Base-by-base conservation (phyloP, 805 yeast species). In the Zygosaccharomyces gambellarensis region DNA sequence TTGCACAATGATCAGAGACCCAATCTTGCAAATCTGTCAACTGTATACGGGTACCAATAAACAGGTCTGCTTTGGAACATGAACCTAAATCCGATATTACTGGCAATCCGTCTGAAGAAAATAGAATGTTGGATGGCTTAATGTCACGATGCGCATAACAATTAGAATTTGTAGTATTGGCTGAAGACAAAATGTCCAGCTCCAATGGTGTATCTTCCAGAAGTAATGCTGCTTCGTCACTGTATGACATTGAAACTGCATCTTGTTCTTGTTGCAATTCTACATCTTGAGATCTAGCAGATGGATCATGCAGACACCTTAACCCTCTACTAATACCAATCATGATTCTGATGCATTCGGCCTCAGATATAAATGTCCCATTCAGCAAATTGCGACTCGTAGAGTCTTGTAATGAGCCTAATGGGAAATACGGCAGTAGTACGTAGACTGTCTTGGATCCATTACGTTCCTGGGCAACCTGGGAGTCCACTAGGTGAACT, bases 51-150 rank as follows among this genome's bases (percentile, higher is more conserved):
- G 81, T 74, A 19, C 72, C 72, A 2, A 85, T 74, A 2, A 68
- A 59, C 2, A 80, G 60, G 4, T 83, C 71, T 0, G 95, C 92
- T 50, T 72, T 76, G 4, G 82, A 68, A 60, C 92, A 83, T 6
- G 94, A 84, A 6, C 97, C 96, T 48, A 90, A 70, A 62, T 92
- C 97, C 57, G 87, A 83, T 39, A 92, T 71, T 6, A 90, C 89
- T 0, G 95, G 95, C 11, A 77, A 64, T 2, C 88, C 89, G 52
- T 82, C 85, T 39, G 81, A 77, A 0, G 87, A 76, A 4, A 90
- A 69, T 90, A 90, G 84, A 14, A 90, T 79, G 62, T 88, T 90
- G 2, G 94, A 95, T 0, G 97, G 97, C 62, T 88, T 90, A 48
- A 90, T 70, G 64, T 90, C 97, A 49, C 90, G 70, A 65, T 90